Evolutionary conservation across 192 early-diverging fungal genomes (phyloP).

Genomic region (Radiomyces spectabilis): DNA sequence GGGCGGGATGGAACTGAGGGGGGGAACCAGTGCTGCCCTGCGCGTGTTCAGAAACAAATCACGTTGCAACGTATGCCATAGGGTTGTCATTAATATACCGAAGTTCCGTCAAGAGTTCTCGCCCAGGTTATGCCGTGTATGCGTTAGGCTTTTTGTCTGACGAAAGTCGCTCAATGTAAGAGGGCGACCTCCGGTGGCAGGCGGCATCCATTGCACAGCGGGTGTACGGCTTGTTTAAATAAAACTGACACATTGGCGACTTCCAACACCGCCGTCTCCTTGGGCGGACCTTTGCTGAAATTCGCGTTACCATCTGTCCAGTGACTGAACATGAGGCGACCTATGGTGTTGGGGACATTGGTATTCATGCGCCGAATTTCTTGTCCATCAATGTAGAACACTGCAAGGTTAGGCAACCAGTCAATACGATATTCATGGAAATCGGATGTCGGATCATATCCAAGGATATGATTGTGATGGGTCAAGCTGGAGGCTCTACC

Average conservation of each 20-base stretch:
- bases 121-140: too few relatives aligned
- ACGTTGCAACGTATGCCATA: too few relatives aligned
- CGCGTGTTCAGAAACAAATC: too few relatives aligned
- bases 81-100: too few relatives aligned
- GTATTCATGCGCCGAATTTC: background rate
- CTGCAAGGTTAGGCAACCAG: conserved; percentile 13
- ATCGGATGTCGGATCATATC: conserved; percentile 9
- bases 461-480: conserved; percentile 5
- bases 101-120: too few relatives aligned
- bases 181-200: too few relatives aligned
- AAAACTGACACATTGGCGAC: conserved; percentile 14
- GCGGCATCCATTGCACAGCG: too few relatives aligned
- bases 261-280: background rate
- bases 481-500: conserved; percentile 14
- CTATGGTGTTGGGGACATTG: conserved; percentile 4
- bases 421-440: conserved; percentile 30
- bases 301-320: conserved; percentile 25
- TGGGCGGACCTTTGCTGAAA: conserved; percentile 15
- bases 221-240: conserved; percentile 11
- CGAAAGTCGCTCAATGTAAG: too few relatives aligned
- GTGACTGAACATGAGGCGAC: conserved; percentile 20
- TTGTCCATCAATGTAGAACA: conserved; percentile 14
- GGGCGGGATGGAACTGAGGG: too few relatives aligned
- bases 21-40: too few relatives aligned
- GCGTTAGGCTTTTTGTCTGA: too few relatives aligned